Base-by-base conservation (phyloP, 1,284 basidiomycete genomes). In the Pterulicium gracile region DNA sequence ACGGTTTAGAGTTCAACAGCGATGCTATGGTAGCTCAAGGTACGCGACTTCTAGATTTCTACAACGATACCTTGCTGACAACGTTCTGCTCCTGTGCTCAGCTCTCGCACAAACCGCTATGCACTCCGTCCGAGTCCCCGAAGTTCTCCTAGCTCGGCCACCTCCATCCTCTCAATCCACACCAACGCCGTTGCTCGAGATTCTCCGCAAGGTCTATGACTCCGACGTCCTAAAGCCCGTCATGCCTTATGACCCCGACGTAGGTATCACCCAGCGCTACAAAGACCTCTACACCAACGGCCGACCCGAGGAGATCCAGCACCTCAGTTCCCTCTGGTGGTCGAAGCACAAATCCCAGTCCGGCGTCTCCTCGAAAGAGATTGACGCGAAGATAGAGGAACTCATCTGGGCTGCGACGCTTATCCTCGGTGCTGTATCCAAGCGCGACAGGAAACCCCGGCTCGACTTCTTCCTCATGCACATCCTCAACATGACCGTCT, bases 391-490 rank as follows among this genome's bases (percentile, higher is more conserved):
- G 41, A 54, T 72, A 15, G 70, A 80, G 51, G 81, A 85, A 56
- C 51, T 77, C 21, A 61, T 75, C 20, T 75, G 75, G 63, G 54
- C 66, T 10, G 61, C 65, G 4, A 73, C 75, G 1, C 66, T 83
- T 2, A 63, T 83, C 10, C 61, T 77, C 22, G 72, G 69, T 24
- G 75, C 68, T 0, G 75, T 77, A 0, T 69, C 77, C 7, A 66
- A 67, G 47, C 64, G 59, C 36, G 77, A 73, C 0, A 61, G 68
- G 41, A 67, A 69, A 49, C 68, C 72, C 1, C 67, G 78, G 10
- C 61, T 82, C 23, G 81, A 84, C 57, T 85, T 85, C 64, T 81
- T 82, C 72, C 61, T 86, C 52, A 80, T 83, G 80, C 83, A 86
- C 59, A 51, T 77, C 20, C 64, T 84, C 44, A 84, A 39, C 15